Base-by-base conservation (phyloP, 257 asterid species). In the Penstemon barbatus region DNA sequence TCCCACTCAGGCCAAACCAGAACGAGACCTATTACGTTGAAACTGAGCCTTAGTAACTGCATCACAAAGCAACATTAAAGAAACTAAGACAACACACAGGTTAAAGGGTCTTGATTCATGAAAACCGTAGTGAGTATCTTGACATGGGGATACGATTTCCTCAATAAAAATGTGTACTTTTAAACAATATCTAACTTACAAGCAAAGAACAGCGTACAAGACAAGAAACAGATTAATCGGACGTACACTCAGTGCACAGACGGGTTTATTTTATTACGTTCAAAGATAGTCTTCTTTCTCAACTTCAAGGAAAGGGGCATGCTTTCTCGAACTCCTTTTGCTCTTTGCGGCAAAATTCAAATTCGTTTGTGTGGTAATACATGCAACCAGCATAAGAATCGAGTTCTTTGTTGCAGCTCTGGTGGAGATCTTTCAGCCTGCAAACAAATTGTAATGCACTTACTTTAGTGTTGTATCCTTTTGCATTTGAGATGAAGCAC, bases 361-460 rank as follows among this genome's bases (percentile, higher is more conserved):
- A 94, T 75, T 94, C 97, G 18, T 94, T 91, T 0, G 97, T 90
- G 85, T 83, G 78, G 86, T 91, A 91, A 81, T 87, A 87, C 99
- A 94, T 84, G 79, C 99, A 91, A 57, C 99, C 96, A 11, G 90
- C 91, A 70, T 89, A 94, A 36, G 96, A 79, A 78, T 94, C 93
- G 83, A 91, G 80, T 80, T 94, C 99, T 71, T 91, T 94, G 75
- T 70, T 73, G 83, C 99, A 94, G 77, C 78, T 89, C 71, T 86
- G 97, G 69, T 91, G 97, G 65, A 91, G 81, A 80, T 90, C 93
- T 79, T 66, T 91, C 82, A 94, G 79, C 84, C 99, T 94, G 72
- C 81, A 81, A 52, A 40, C 38, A 59, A 37, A 59, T 56, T 45
- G 50, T 6, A 4, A 25, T 43, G 40, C 37, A 49, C 45, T 12